Conservation (phyloP, 305 asterid species). For the Andrographis paniculata region DNA sequence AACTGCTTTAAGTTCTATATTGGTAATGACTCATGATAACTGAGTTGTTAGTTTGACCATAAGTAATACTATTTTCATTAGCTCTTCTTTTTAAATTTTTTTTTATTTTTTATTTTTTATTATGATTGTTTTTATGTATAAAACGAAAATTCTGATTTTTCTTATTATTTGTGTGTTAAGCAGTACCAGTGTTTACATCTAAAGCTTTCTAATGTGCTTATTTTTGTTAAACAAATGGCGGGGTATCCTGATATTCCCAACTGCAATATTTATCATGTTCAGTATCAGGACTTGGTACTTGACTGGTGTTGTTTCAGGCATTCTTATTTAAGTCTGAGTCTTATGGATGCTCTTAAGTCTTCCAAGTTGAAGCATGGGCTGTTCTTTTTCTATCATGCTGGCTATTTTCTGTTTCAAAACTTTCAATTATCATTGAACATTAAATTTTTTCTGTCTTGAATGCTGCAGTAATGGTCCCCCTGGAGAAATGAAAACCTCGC, state of each 20-base stretch:
- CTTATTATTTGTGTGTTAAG: no score
- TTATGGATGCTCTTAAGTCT: neutral
- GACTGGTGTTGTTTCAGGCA: neutral
- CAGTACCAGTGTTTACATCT: no score
- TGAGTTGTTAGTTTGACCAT: no score
- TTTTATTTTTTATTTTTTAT: no score
- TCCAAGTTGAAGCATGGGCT: neutral
- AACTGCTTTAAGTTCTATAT: neutral
- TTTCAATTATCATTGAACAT: neutral
- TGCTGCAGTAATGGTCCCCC: constrained; percentile 46
- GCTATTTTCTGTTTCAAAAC: neutral
- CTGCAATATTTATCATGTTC: neutral
- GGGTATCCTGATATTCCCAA: no score
- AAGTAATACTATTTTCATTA: no score
- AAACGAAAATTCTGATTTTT: no score
- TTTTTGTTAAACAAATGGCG: neutral
- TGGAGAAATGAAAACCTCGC: constrained; percentile 40
- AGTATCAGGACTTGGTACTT: no score
- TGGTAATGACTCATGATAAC: no score
- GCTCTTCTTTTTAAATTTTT: no score
- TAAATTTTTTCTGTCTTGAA: constrained; percentile 10
- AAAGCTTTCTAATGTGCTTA: no score
- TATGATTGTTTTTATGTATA: no score
- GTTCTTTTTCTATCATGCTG: neutral
- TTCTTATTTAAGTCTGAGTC: neutral